Percentiles rank a stretch among this genome's conserved stretches.
Conservation (phyloP, 2,329 filamentous ascomycete species). For the Sclerotinia nivalis region DNA sequence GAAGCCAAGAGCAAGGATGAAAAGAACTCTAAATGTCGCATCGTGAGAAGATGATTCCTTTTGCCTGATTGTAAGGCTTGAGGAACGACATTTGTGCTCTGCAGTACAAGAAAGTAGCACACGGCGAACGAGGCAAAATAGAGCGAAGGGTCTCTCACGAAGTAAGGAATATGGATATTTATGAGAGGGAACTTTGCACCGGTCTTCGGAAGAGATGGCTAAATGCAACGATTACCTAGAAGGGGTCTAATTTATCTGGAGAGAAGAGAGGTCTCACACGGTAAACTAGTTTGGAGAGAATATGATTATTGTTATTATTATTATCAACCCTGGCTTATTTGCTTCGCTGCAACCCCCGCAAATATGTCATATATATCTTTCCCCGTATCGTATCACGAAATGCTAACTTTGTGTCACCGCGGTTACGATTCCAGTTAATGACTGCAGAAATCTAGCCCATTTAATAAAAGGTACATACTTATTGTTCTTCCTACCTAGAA, state of each 20-base stretch:
- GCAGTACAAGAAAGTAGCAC: not conserved
- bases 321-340: not conserved
- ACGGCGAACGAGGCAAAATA: not conserved
- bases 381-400: not conserved
- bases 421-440: not conserved
- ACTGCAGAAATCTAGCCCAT: not conserved
- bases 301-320: not conserved
- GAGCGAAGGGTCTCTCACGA: not conserved
- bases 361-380: not conserved
- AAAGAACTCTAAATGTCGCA: slow-evolving; percentile 8
- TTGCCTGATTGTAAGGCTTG: slow-evolving; percentile 18
- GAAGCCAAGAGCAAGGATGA: slow-evolving; percentile 9
- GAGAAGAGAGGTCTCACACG: slow-evolving; percentile 12
- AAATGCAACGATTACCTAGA: slow-evolving; percentile 8
- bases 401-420: not conserved
- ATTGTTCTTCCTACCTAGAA: not conserved
- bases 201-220: slow-evolving; percentile 15
- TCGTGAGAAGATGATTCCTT: slow-evolving; percentile 9
- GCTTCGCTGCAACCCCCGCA: slow-evolving; percentile 15
- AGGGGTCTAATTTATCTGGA: slow-evolving; percentile 13
- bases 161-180: slow-evolving; percentile 17
- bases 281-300: not conserved
- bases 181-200: slow-evolving; percentile 5
- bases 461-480: not conserved
- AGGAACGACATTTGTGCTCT: slow-evolving; percentile 22